Conservation (phyloP, 2,329 filamentous ascomycete species). For the Monosporascus ibericus region DNA sequence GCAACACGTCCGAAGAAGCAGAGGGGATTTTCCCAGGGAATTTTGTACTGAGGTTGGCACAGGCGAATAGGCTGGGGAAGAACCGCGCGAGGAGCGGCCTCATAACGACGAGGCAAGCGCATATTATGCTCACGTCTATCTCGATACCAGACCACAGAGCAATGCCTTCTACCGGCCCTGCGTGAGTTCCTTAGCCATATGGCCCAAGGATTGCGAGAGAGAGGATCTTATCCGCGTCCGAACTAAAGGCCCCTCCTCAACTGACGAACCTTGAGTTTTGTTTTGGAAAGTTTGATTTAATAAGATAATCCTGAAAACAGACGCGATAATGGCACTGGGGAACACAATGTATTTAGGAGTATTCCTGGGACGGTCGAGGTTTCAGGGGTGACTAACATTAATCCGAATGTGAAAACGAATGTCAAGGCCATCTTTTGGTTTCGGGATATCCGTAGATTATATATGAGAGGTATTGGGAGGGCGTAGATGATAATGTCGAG, state of each 20-base stretch:
- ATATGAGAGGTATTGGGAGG: slow-evolving; percentile 23
- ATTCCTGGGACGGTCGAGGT: too few relatives aligned
- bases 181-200: background rate
- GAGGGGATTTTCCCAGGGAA: background rate
- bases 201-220: background rate
- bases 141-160: background rate
- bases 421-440: slow-evolving; percentile 37
- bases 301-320: background rate
- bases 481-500: slow-evolving; percentile 23
- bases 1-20: background rate
- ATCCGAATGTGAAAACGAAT: slow-evolving; percentile 29
- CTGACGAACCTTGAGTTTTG: background rate
- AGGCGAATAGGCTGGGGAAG: background rate
- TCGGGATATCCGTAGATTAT: slow-evolving; percentile 29
- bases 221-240: too few relatives aligned
- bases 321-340: background rate
- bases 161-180: background rate
- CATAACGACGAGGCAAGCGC: background rate
- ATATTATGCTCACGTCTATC: background rate
- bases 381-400: slow-evolving; percentile 19
- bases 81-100: background rate
- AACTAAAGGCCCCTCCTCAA: background rate
- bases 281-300: background rate
- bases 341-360: background rate
- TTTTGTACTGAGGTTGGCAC: background rate